phyloP scores from a whole-genome alignment of 192 early-diverging fungal genomes.

The Ramicandelaber brevisporus region DNA sequence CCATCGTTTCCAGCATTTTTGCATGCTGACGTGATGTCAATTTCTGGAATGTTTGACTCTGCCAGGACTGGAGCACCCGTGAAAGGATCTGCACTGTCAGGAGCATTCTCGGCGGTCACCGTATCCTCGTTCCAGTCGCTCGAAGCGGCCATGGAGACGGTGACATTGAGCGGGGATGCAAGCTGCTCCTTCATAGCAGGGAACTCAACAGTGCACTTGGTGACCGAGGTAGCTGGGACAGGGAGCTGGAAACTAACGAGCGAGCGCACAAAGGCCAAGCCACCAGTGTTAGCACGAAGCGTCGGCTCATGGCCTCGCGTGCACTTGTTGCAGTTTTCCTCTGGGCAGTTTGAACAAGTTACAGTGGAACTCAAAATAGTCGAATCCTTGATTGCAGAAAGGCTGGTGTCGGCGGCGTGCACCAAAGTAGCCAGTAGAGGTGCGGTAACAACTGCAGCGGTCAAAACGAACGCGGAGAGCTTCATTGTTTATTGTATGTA shows the following conservation, averaged over 20 bases:
- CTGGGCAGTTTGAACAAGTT: constrained; percentile 12
- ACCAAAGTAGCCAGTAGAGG: too few species aligned
- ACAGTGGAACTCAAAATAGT: constrained; percentile 14
- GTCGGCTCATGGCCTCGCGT: constrained; percentile 9
- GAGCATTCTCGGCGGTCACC: constrained; percentile 10
- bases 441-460: too few species aligned
- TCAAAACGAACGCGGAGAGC: too few species aligned
- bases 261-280: constrained; percentile 6
- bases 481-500: too few species aligned
- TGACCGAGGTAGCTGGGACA: constrained; percentile 3
- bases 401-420: too few species aligned
- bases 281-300: constrained; percentile 10
- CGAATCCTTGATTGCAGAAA: constrained; percentile 17
- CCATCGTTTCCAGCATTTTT: constrained; percentile 5
- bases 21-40: constrained; percentile 12
- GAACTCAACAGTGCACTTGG: constrained; percentile 10
- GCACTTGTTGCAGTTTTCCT: constrained; percentile 17
- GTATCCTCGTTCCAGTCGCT: constrained; percentile 11
- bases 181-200: constrained; percentile 9
- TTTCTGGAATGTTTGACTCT: constrained; percentile 3
- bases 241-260: constrained; percentile 13
- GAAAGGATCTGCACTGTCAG: constrained; percentile 4
- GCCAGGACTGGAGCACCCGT: constrained; percentile 8
- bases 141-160: constrained; percentile 4
- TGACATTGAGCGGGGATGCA: constrained; percentile 4